These are phyloP conservation scores for Sporothrix schenckii DNA, from an alignment of 2,329 filamentous ascomycete species.

Conservation along the genomic window DNA sequence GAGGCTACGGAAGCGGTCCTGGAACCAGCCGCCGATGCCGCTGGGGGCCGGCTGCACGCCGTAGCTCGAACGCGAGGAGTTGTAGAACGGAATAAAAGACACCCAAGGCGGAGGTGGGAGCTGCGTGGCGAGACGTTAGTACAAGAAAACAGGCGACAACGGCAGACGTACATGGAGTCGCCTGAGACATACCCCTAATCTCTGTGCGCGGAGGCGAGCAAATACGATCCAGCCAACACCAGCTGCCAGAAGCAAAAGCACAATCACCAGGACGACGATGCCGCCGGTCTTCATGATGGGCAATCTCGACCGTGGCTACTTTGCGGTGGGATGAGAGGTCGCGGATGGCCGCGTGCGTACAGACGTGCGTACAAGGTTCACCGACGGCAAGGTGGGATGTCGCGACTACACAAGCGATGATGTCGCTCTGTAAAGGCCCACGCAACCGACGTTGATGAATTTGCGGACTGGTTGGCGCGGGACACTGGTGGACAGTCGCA, in stretches of 20 bases:
- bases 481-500: conserved; percentile 5
- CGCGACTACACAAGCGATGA: not conserved
- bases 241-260: conserved; percentile 62
- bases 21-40: conserved; percentile 73
- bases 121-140: conserved; percentile 42
- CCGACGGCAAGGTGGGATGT: not conserved
- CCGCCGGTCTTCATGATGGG: conserved; percentile 61
- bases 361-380: not conserved
- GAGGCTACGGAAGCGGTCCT: conserved; percentile 64
- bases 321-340: not conserved
- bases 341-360: not conserved
- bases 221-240: conserved; percentile 70
- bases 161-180: conserved; percentile 3
- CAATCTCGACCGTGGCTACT: conserved; percentile 19
- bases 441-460: not conserved
- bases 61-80: conserved; percentile 52
- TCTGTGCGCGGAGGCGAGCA: conserved; percentile 70
- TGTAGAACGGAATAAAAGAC: conserved; percentile 72
- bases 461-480: not conserved
- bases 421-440: not conserved
- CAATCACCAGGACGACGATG: conserved; percentile 72
- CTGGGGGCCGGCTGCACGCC: conserved; percentile 58
- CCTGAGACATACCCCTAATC: conserved; percentile 63
- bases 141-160: not conserved
- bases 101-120: conserved; percentile 69